These are phyloP conservation scores for Coprinellus aureogranulatus DNA, from an alignment of 768 basidiomycete species.

Conservation along the genomic window DNA sequence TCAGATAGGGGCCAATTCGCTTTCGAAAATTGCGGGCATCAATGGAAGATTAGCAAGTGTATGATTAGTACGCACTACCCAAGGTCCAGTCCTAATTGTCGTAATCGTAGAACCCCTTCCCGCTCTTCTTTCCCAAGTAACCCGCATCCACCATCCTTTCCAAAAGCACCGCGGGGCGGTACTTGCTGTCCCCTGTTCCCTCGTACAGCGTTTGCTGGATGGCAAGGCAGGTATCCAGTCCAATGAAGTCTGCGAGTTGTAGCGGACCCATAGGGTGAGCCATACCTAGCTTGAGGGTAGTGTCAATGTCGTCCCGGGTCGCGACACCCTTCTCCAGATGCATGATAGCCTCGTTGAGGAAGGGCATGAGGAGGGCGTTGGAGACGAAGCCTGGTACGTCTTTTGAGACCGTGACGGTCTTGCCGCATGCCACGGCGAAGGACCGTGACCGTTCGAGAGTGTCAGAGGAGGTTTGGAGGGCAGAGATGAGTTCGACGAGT, in stretches of 20 bases:
- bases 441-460: constrained; percentile 73
- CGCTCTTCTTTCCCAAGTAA: constrained; percentile 90
- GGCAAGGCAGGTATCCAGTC: constrained; percentile 94
- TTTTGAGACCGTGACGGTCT: constrained; percentile 88
- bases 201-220: constrained; percentile 88
- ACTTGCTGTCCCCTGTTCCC: constrained; percentile 92
- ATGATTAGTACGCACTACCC: too few relatives aligned
- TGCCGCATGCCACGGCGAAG: constrained; percentile 87
- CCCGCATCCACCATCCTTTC: constrained; percentile 96
- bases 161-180: constrained; percentile 85
- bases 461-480: constrained; percentile 80
- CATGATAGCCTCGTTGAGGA: constrained; percentile 97
- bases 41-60: too few relatives aligned
- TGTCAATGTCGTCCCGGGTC: constrained; percentile 92
- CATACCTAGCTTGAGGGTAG: constrained; percentile 91
- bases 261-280: constrained; percentile 93
- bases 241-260: constrained; percentile 81
- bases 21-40: too few relatives aligned
- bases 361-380: constrained; percentile 93
- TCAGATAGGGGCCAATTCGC: too few relatives aligned
- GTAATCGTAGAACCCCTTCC: constrained; percentile 95
- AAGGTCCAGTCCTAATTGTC: neutral
- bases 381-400: constrained; percentile 97
- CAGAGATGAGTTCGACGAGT: constrained; percentile 94
- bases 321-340: constrained; percentile 93